These are phyloP conservation scores for Lepiota brunneoincarnata DNA, from an alignment of 768 basidiomycete species.

Conservation along the genomic window DNA sequence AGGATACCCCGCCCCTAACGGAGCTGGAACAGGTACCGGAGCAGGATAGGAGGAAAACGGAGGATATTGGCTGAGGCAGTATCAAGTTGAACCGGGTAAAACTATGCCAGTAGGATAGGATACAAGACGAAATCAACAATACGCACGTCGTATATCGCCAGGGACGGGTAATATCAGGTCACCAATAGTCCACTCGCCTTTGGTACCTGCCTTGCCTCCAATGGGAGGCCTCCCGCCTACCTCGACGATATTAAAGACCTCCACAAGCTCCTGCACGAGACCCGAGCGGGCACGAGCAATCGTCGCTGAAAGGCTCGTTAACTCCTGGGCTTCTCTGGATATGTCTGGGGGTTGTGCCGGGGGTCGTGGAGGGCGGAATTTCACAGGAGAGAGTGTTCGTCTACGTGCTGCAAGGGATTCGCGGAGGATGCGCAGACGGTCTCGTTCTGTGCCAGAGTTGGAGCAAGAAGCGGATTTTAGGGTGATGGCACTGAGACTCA, in stretches of 20 bases:
- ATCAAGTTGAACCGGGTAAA: too few species aligned
- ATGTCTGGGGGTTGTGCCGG: constrained; percentile 20
- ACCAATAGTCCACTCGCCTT: constrained; percentile 85
- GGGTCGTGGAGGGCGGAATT: constrained; percentile 29
- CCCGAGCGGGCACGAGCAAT: constrained; percentile 69
- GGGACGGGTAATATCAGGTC: constrained; percentile 79
- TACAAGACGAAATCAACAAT: constrained; percentile 20
- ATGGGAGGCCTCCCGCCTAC: constrained; percentile 76
- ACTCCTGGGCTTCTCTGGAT: constrained; percentile 43
- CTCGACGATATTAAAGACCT: constrained; percentile 82
- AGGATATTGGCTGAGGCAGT: neutral
- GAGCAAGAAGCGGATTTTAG: neutral
- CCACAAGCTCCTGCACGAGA: constrained; percentile 78
- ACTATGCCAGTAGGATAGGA: too few species aligned
- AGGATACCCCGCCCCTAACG: neutral
- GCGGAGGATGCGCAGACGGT: constrained; percentile 56
- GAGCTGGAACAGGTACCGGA: neutral
- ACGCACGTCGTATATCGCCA: constrained; percentile 78
- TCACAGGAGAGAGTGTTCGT: constrained; percentile 60
- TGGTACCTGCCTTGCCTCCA: constrained; percentile 71
- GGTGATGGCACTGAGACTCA: constrained; percentile 30
- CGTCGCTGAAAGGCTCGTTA: constrained; percentile 47
- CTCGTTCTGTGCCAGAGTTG: constrained; percentile 44
- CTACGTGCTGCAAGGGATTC: constrained; percentile 64
- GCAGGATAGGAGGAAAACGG: neutral